Evolutionary conservation across 176 grass and related monocot genomes (phyloP), one percentile per base, ranked within the genome.

Genomic region (Aegilops sharonensis): DNA sequence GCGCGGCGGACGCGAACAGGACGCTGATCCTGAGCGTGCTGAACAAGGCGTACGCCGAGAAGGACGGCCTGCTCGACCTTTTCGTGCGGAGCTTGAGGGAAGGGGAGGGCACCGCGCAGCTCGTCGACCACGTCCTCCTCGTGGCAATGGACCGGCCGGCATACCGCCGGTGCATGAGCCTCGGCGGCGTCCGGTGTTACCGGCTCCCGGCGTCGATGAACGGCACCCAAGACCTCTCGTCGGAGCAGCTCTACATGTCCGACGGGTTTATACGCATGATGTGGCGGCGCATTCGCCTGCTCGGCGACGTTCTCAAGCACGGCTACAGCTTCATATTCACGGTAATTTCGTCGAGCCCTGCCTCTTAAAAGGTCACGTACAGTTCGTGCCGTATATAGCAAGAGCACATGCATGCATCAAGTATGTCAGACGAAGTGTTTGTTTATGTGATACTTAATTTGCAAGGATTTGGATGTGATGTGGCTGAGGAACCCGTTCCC

Each of bases 181-280:
- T 87, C 80, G 80, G 32, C 85, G 86, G 85, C 64, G 47, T 89
- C 59, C 72, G 37, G n/a, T 98, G 85, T 81, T 87, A 88, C 84
- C 87, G 72, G 64, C 54, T 92, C 72, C 90, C 91, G 32, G 78
- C 6, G 11, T 40, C 5, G 21, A 54, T 0, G 18, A 61, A 78
- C 31, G 83, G 4, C 59, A 78, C 21, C 23, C 77, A 25, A 60
- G 83, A 92, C 87, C 81, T 98, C 54, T 93, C 91, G 3, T 82
- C 83, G 23, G 95, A 95, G 93, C 91, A 85, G 71, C 81, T 92
- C 62, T 98, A 92, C 87, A 98, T 98, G 95, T 91, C 91, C 23
- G 84, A 90, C 56, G 83, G 89, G 1, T 98, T 95, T 87, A 90
- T 93, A 31, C 89, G 84, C 80, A 92, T 95, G 93, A 93, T 98